phyloP scores from a whole-genome alignment of 306 rosid genomes.

The Prunus mongolica region DNA sequence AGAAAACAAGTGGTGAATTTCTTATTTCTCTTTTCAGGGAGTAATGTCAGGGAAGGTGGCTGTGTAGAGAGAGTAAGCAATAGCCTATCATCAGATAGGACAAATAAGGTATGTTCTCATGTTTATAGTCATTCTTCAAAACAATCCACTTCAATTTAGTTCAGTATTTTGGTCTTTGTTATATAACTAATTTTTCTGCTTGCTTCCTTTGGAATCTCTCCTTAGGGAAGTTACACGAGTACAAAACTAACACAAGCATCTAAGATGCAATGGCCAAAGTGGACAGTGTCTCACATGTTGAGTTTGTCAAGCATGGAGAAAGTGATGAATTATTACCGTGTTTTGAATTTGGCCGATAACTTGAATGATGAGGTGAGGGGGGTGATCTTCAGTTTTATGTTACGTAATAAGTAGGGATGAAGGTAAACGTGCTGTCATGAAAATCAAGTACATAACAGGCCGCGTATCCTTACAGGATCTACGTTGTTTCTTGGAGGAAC shows the following conservation, averaged over 20 bases:
- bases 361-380: background rate
- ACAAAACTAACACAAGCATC: background rate
- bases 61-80: background rate
- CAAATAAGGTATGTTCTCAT: background rate
- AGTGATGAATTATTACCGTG: background rate
- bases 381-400: background rate
- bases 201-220: background rate
- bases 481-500: background rate
- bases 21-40: background rate
- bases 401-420: too few relatives aligned
- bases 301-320: background rate
- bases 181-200: background rate
- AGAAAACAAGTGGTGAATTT: background rate
- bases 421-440: too few relatives aligned
- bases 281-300: background rate
- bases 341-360: background rate
- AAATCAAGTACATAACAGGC: background rate
- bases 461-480: background rate
- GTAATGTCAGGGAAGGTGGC: background rate
- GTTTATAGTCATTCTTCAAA: background rate
- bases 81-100: background rate
- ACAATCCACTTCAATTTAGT: background rate
- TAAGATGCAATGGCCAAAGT: background rate
- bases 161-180: too few relatives aligned
- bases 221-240: background rate